Evolutionary conservation across 2,329 filamentous ascomycete species (phyloP).

Genomic region (Pestalotiopsis sp.): DNA sequence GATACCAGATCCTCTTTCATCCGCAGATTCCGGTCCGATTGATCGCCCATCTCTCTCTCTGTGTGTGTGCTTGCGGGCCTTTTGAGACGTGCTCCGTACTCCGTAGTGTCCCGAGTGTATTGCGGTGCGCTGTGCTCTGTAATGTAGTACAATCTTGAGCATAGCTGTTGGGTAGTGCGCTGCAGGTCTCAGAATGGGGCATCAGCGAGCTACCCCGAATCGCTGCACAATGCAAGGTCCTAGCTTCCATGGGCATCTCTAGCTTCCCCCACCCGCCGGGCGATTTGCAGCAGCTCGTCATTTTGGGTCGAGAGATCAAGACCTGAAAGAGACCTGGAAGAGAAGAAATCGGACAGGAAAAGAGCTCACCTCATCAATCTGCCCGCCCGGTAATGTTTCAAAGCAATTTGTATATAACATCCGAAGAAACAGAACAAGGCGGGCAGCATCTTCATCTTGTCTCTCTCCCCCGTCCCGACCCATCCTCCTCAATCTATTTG

Average conservation of each 20-base stretch:
- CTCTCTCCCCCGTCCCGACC: no score
- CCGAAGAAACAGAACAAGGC: no score
- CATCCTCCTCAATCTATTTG: no score
- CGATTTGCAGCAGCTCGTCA: no score
- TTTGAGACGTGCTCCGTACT: neutral
- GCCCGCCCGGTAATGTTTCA: no score
- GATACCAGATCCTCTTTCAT: neutral
- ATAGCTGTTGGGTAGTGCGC: neutral
- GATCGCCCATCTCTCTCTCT: neutral
- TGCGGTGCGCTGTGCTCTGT: neutral
- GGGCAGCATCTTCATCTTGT: no score
- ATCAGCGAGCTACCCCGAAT: neutral
- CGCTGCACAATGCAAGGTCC: neutral
- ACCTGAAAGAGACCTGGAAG: no score
- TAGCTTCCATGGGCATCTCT: neutral
- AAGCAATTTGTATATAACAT: no score
- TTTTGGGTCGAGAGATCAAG: no score
- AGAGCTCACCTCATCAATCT: no score
- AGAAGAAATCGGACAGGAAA: no score
- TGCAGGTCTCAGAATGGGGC: conserved; percentile 1
- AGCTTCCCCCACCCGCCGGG: no score
- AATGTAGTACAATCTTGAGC: neutral
- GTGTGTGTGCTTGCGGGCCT: neutral
- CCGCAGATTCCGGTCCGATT: neutral
- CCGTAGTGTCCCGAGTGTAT: neutral